Evolutionary conservation across 352 stramenopile genomes (phyloP), one percentile per base, ranked within the genome.

Genomic region (Hyaloperonospora brassicae): DNA sequence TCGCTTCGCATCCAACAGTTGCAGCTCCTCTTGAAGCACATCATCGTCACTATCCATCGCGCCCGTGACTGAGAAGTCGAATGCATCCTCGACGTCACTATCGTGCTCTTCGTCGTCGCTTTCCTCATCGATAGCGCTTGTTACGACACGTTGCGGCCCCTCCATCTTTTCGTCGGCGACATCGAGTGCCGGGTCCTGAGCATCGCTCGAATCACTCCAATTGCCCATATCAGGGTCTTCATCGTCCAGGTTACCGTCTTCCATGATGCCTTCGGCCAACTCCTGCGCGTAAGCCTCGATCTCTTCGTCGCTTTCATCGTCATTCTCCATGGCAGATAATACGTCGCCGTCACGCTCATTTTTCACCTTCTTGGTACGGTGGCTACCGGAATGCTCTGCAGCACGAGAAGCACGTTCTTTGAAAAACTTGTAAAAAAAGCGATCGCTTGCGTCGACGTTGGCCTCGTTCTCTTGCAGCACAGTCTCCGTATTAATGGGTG

Each of bases 341-440:
- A 68, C 76, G 34, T 91, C 76, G 7, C 10, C 80, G 42, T 80
- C 61, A 0, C 56, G 66, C 2, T 73, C 75, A 38, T 47, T 62
- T 21, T 49, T 55, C 12, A 8, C 47, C 51, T 71, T 70, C 57
- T 75, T 84, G 42, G 64, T 66, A 63, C 47, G 59, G 23, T 43
- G 64, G 39, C 46, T 70, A 49, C 46, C 47, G 17, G 50, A 53
- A 44, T 56, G 56, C 25, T 35, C 46, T 22, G 62, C 65, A 42
- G 91, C 75, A 0, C 72, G 70, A 36, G 79, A 58, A 17, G 75
- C 81, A 24, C 86, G 77, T 55, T 93, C 83, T 50, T 93, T 80
- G 65, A 97, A 97, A 52, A 95, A 97, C 62, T 95, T 95, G 75
- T 97, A 93, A 57, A 97, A 97, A 72, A 97, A 97, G 24, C 83